Evolutionary conservation across 1,139 yeast genomes (phyloP).

Genomic region (Sugiyamaella grinbergsii): DNA sequence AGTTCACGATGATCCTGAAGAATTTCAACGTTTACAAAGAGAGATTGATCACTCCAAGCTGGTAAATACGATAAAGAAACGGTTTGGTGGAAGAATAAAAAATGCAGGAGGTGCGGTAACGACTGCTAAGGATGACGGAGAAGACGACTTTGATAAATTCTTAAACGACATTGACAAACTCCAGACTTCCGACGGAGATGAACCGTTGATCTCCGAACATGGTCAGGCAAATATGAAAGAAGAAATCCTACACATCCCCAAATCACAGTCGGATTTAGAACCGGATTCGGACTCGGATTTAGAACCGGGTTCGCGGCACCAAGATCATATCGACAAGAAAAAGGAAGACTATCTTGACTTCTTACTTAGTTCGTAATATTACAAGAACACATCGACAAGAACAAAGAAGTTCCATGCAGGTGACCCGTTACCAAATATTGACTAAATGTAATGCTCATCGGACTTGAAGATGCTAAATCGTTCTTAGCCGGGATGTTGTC

Average conservation of each 20-base stretch:
- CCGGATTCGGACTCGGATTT: neutral
- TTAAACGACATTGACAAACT: constrained; percentile 31
- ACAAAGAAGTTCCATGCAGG: neutral
- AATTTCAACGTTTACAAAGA: constrained; percentile 29
- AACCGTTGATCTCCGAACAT: constrained; percentile 5
- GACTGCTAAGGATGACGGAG: constrained; percentile 21
- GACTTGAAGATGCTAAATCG: too few relatives aligned
- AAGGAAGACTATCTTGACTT: constrained; percentile 36
- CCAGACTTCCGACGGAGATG: constrained; percentile 10
- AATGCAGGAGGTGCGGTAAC: neutral
- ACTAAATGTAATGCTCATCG: too few relatives aligned
- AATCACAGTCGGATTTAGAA: too few relatives aligned
- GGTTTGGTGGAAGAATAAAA: constrained; percentile 28
- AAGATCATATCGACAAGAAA: neutral
- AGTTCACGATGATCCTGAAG: constrained; percentile 25
- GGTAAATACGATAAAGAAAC: constrained; percentile 29
- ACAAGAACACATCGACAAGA: neutral
- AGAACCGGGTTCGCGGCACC: too few relatives aligned
- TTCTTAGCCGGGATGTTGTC: too few relatives aligned
- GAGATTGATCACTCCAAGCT: constrained; percentile 31
- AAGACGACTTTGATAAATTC: constrained; percentile 39
- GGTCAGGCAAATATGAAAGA: neutral
- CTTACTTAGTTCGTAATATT: constrained; percentile 25
- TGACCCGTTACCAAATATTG: too few relatives aligned
- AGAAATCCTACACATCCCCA: too few relatives aligned